Conservation (phyloP, 2,329 filamentous ascomycete genomes). For the Capronia coronata region DNA sequence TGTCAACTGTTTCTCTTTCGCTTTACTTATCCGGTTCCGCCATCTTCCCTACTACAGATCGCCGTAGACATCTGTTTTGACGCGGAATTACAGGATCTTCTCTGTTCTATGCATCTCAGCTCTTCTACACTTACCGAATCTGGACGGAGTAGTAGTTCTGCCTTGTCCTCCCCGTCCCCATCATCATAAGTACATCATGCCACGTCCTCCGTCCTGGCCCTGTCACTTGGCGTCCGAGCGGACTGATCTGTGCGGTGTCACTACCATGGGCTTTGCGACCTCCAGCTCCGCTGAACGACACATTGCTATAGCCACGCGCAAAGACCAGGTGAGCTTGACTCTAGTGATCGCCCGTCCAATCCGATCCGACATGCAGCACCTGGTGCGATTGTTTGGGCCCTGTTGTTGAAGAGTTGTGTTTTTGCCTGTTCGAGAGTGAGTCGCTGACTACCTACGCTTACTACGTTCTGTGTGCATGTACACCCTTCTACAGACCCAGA, state of each 20-base stretch:
- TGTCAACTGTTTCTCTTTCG: no score
- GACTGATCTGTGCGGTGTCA: slow-evolving; percentile 8
- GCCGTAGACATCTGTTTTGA: no score
- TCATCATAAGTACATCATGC: no score
- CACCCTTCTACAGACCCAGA: not conserved
- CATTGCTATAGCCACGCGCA: slow-evolving; percentile 13
- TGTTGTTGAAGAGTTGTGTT: not conserved
- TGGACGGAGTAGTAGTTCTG: no score
- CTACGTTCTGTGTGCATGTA: not conserved
- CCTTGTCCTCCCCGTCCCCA: no score
- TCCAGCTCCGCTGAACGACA: not conserved
- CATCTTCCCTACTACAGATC: no score
- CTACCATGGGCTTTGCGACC: slow-evolving; percentile 2
- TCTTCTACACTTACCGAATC: no score
- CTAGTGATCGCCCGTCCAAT: not conserved
- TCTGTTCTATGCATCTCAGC: no score
- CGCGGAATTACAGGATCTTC: no score
- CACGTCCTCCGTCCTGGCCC: not conserved
- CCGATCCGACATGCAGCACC: not conserved
- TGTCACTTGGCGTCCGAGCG: not conserved
- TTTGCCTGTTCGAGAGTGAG: not conserved
- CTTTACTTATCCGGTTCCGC: no score
- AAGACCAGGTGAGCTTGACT: slow-evolving; percentile 7
- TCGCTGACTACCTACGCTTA: not conserved
- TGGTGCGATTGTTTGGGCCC: not conserved